Evolutionary conservation across 2,329 filamentous ascomycete species (phyloP).

Genomic region (Hirsutella minnesotensis): DNA sequence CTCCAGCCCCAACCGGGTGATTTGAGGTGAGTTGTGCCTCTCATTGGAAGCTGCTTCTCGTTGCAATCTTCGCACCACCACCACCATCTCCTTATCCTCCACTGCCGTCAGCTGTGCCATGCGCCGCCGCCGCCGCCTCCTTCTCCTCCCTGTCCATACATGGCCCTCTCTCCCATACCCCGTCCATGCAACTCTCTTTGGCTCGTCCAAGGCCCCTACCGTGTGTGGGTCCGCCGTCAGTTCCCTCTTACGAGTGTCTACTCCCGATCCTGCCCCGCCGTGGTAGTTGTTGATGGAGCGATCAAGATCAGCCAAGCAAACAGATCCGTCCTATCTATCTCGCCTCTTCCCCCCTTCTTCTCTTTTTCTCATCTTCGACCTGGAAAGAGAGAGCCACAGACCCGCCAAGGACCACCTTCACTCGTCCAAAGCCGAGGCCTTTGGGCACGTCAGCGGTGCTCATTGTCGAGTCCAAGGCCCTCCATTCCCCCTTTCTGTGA

Average conservation of each 20-base stretch:
- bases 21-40: constrained; percentile 37
- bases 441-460: not conserved
- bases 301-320: constrained; percentile 3
- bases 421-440: not conserved
- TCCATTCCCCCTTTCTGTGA: not conserved
- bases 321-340: not conserved
- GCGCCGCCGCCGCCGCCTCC: not conserved
- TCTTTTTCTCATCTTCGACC: not conserved
- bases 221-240: not conserved
- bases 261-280: constrained; percentile 3
- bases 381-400: not conserved
- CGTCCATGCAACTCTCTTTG: constrained; percentile 1
- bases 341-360: not conserved
- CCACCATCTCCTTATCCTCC: constrained; percentile 2
- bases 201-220: constrained; percentile 1
- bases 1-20: constrained; percentile 36
- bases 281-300: not conserved
- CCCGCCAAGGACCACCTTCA: not conserved
- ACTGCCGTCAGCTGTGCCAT: not conserved
- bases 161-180: not conserved
- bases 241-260: constrained; percentile 1
- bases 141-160: not conserved
- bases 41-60: constrained; percentile 10
- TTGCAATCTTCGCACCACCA: constrained; percentile 4
- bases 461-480: not conserved